Percentiles rank a stretch among this genome's conserved stretches.
phyloP scores from a whole-genome alignment of 768 basidiomycete species.

The Leccinum ochraceum region DNA sequence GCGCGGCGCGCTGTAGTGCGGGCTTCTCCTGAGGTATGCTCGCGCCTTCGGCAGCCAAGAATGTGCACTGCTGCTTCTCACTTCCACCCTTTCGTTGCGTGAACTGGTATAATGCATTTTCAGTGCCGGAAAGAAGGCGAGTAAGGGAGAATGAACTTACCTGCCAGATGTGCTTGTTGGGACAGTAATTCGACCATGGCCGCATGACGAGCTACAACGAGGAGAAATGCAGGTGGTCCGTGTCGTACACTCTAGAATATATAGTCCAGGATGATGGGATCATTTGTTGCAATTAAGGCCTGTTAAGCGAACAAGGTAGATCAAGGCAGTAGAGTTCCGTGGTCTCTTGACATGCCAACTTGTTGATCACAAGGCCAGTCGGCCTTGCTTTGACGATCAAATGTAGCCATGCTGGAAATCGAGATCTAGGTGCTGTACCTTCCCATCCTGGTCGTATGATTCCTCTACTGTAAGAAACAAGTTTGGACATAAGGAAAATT shows the following conservation, averaged over 20 bases:
- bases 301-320: not conserved
- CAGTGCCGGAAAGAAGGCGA: not conserved
- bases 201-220: constrained; percentile 6
- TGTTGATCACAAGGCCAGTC: not conserved
- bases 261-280: not conserved
- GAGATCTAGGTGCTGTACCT: not conserved
- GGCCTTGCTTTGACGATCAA: not conserved
- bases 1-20: not conserved
- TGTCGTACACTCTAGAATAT: not conserved
- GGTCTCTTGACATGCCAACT: not conserved
- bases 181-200: not conserved
- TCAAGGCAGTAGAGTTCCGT: not conserved
- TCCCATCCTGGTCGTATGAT: not conserved
- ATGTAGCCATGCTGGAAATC: not conserved
- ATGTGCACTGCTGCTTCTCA: constrained; percentile 14
- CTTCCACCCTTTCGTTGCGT: not conserved
- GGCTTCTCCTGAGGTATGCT: constrained; percentile 19
- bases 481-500: not conserved
- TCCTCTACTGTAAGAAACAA: not conserved
- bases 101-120: not conserved
- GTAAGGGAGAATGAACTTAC: constrained; percentile 5
- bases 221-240: not conserved
- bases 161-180: constrained; percentile 1
- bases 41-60: constrained; percentile 19
- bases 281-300: not conserved